These are phyloP conservation scores for Backusella westeae DNA, from an alignment of 192 early-diverging fungal genomes.

Conservation along the genomic window DNA sequence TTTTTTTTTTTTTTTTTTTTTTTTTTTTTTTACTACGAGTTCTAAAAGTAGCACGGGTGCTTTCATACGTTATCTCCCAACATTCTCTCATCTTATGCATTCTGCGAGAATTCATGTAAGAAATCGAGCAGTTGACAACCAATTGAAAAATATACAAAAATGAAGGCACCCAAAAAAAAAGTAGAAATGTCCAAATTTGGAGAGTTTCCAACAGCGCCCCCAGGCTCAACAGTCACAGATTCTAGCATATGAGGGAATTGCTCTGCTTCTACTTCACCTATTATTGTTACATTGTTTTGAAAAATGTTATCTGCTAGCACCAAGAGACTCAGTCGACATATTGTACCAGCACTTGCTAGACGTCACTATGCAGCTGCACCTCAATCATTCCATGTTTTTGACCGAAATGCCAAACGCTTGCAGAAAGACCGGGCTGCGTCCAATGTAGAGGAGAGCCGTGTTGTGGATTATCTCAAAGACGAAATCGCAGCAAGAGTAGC, in stretches of 20 bases:
- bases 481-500: conserved; percentile 85
- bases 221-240: neutral
- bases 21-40: too few relatives aligned
- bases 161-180: too few relatives aligned
- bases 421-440: conserved; percentile 78
- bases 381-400: conserved; percentile 67
- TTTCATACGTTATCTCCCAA: too few relatives aligned
- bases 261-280: neutral
- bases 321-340: neutral
- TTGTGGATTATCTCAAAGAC: conserved; percentile 90
- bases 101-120: too few relatives aligned
- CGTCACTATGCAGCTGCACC: conserved; percentile 14
- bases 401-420: conserved; percentile 70
- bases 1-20: neutral
- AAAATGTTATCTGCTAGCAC: neutral
- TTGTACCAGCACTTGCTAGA: neutral
- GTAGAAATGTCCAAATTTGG: neutral
- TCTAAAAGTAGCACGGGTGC: too few relatives aligned
- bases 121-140: too few relatives aligned
- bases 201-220: neutral
- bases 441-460: conserved; percentile 53
- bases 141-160: too few relatives aligned
- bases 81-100: too few relatives aligned
- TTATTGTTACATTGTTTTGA: neutral
- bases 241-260: neutral